Evolutionary conservation across 2,329 filamentous ascomycete species (phyloP).

Genomic region (Sclerotinia sclerotiorum): DNA sequence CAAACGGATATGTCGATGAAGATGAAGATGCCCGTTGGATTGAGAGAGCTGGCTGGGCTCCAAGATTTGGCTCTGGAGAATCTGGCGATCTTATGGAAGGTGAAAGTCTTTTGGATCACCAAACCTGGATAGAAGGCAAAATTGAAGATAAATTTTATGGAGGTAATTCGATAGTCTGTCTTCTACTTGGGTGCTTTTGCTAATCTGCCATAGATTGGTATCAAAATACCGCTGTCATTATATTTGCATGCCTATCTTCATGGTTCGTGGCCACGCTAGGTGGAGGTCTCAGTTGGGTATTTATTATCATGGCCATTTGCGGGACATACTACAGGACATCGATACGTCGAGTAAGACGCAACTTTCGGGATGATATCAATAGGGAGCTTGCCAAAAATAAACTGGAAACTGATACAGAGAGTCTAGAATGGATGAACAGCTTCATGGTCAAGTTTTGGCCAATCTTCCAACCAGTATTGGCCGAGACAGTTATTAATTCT

Average conservation of each 20-base stretch:
- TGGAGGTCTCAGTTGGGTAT: constrained; percentile 88
- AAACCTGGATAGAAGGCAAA: constrained; percentile 80
- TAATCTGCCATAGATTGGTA: constrained; percentile 76
- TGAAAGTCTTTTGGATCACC: constrained; percentile 78
- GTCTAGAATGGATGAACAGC: constrained; percentile 98
- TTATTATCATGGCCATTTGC: constrained; percentile 88
- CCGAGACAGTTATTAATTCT: constrained; percentile 85
- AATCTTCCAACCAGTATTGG: constrained; percentile 93
- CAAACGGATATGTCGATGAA: constrained; percentile 46
- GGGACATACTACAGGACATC: constrained; percentile 97
- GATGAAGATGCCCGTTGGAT: constrained; percentile 53
- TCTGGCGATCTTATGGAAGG: constrained; percentile 49
- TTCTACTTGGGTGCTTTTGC: constrained; percentile 18
- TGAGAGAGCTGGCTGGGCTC: constrained; percentile 78
- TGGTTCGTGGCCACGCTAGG: constrained; percentile 89
- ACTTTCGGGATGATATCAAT: constrained; percentile 91
- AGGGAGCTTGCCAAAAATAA: constrained; percentile 84
- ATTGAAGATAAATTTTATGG: constrained; percentile 90
- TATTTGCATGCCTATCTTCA: constrained; percentile 86
- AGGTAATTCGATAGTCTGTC: constrained; percentile 50
- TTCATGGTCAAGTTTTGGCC: constrained; percentile 99
- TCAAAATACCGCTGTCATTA: constrained; percentile 90
- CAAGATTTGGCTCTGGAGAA: constrained; percentile 72
- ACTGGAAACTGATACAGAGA: constrained; percentile 87
- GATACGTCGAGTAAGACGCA: constrained; percentile 85